A percentile compares a stretch with the other conserved stretches of the same genome.
phyloP scores from a whole-genome alignment of 768 basidiomycete genomes.

The Serpula lacrymans region DNA sequence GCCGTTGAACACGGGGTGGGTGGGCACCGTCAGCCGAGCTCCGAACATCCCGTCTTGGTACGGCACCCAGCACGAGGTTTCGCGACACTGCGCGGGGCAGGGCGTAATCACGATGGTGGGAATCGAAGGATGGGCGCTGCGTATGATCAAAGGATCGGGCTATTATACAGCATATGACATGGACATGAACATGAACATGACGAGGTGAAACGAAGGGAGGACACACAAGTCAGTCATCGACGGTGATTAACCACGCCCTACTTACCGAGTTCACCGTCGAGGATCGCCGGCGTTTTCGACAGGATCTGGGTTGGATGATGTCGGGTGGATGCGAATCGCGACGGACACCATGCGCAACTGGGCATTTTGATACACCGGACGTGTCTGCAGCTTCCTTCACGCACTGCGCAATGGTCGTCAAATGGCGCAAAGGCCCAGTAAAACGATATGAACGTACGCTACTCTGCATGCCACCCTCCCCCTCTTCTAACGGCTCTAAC shows the following conservation, averaged over 20 bases:
- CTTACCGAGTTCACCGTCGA: conserved; percentile 11
- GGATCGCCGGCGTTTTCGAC: conserved; percentile 12
- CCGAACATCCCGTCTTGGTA: conserved; percentile 55
- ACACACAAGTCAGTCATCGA: neutral
- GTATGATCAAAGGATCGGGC: conserved; percentile 27
- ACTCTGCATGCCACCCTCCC: conserved; percentile 14
- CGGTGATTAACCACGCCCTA: neutral
- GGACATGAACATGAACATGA: neutral
- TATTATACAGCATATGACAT: no score
- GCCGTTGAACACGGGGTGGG: conserved; percentile 43
- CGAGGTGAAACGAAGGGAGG: neutral
- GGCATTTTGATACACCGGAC: neutral
- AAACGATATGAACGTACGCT: conserved; percentile 1
- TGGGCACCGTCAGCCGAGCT: conserved; percentile 46
- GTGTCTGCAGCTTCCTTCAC: neutral
- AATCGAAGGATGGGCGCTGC: conserved; percentile 30
- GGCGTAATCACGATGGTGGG: conserved; percentile 54
- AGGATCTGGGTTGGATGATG: no score
- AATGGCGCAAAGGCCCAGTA: no score
- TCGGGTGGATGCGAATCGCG: no score
- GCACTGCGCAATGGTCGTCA: neutral
- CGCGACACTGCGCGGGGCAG: conserved; percentile 36
- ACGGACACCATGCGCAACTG: no score
- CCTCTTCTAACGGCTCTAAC: conserved; percentile 27
- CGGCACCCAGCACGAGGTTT: conserved; percentile 45